phyloP scores from a whole-genome alignment of 2,329 filamentous ascomycete species.

The Cryphonectria nitschkei region DNA sequence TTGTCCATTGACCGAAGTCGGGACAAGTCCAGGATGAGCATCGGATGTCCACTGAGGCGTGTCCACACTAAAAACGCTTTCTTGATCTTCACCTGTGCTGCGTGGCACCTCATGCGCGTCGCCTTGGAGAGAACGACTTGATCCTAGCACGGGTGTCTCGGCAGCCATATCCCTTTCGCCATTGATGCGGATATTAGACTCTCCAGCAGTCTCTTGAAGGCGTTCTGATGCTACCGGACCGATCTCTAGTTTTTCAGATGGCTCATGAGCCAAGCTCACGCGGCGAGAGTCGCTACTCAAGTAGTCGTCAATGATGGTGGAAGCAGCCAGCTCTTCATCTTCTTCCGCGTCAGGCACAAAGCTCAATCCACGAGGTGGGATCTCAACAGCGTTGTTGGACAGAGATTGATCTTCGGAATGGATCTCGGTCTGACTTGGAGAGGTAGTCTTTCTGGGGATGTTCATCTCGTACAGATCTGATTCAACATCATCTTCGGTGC shows the following conservation, averaged over 20 bases:
- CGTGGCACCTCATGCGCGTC: neutral
- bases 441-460: neutral
- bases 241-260: neutral
- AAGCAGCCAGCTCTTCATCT: neutral
- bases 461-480: conserved; percentile 10
- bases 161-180: neutral
- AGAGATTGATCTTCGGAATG: neutral
- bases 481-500: neutral
- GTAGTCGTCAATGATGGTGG: conserved; percentile 3
- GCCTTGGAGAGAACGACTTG: neutral
- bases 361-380: neutral
- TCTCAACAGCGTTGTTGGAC: neutral
- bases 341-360: neutral
- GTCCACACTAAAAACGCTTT: neutral
- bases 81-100: neutral
- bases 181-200: neutral
- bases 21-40: neutral
- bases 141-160: neutral
- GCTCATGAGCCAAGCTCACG: neutral
- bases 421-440: neutral
- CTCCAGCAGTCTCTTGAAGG: neutral
- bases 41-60: neutral
- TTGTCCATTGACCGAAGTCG: neutral
- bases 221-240: neutral
- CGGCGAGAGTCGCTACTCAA: neutral